Conservation (phyloP, 495 filamentous ascomycete genomes). For the Beverwykella pulmonaria region DNA sequence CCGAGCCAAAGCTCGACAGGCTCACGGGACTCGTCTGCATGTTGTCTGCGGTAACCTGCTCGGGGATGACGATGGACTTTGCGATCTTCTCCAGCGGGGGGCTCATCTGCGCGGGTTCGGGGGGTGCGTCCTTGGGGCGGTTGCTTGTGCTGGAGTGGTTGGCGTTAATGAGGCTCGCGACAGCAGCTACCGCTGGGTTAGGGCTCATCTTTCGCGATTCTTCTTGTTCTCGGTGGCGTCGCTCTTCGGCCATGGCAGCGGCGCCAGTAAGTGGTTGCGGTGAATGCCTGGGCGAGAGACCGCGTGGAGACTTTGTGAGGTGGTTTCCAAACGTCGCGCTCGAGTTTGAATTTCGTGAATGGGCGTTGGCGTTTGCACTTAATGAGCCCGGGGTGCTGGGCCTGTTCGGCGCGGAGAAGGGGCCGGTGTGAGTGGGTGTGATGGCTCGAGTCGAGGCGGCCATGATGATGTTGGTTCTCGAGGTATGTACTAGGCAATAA, state of each 20-base stretch:
- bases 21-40: conserved; percentile 51
- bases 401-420: conserved; percentile 38
- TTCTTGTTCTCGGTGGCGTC: conserved; percentile 53
- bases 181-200: conserved; percentile 57
- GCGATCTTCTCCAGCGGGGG: conserved; percentile 48
- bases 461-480: conserved; percentile 22
- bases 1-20: conserved; percentile 48
- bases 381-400: conserved; percentile 42
- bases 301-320: conserved; percentile 55
- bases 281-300: conserved; percentile 54
- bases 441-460: conserved; percentile 40
- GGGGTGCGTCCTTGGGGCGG: conserved; percentile 51
- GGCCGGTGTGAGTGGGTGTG: conserved; percentile 43
- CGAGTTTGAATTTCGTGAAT: conserved; percentile 9
- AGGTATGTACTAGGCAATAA: background rate
- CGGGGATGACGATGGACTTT: conserved; percentile 48
- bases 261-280: conserved; percentile 56
- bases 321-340: conserved; percentile 34
- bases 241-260: conserved; percentile 60
- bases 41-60: conserved; percentile 42
- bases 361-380: conserved; percentile 20
- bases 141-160: conserved; percentile 54
- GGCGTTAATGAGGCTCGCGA: conserved; percentile 59
- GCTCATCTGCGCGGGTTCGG: conserved; percentile 46
- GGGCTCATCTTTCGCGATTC: conserved; percentile 50